Percentiles rank a stretch among this genome's conserved stretches.
These are phyloP conservation scores for Hortaea werneckii DNA, from an alignment of 2,329 filamentous ascomycete species.

Conservation along the genomic window DNA sequence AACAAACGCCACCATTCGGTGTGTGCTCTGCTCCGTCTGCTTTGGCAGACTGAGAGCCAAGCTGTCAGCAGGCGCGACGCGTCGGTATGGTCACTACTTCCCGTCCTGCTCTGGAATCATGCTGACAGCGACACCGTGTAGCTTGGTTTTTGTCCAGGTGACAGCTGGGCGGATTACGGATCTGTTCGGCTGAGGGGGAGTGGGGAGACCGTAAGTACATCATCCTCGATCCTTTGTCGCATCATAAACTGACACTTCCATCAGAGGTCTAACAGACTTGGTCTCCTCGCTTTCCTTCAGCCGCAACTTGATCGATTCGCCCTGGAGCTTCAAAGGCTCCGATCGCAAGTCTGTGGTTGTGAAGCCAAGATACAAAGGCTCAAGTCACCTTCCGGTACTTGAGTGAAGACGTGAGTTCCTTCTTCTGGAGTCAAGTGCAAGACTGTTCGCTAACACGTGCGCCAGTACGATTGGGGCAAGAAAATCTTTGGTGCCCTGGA, in stretches of 20 bases:
- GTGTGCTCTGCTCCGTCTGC: too few relatives aligned
- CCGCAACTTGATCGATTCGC: background rate
- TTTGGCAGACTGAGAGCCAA: too few relatives aligned
- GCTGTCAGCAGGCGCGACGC: conserved; percentile 5
- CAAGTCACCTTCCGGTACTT: conserved; percentile 2
- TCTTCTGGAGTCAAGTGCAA: background rate
- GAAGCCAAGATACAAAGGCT: too few relatives aligned
- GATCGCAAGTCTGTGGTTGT: too few relatives aligned
- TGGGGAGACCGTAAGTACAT: conserved; percentile 6
- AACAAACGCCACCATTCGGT: too few relatives aligned
- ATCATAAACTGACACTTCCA: background rate
- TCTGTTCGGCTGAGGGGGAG: too few relatives aligned
- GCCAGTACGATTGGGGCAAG: conserved; percentile 10
- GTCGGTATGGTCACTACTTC: conserved; percentile 3
- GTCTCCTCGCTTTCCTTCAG: conserved; percentile 5
- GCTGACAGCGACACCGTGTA: too few relatives aligned
- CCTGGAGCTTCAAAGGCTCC: too few relatives aligned
- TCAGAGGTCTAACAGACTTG: background rate
- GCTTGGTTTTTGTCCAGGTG: too few relatives aligned
- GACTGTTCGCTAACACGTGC: conserved; percentile 7
- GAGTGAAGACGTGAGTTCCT: conserved; percentile 9
- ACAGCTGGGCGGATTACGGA: too few relatives aligned
- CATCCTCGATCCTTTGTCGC: conserved; percentile 5
- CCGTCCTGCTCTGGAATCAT: conserved; percentile 7
- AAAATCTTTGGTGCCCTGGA: conserved; percentile 6